Percentiles rank a stretch among this genome's conserved stretches.
These are phyloP conservation scores for Globisporangium splendens DNA, from an alignment of 352 stramenopile genomes.

Conservation along the genomic window DNA sequence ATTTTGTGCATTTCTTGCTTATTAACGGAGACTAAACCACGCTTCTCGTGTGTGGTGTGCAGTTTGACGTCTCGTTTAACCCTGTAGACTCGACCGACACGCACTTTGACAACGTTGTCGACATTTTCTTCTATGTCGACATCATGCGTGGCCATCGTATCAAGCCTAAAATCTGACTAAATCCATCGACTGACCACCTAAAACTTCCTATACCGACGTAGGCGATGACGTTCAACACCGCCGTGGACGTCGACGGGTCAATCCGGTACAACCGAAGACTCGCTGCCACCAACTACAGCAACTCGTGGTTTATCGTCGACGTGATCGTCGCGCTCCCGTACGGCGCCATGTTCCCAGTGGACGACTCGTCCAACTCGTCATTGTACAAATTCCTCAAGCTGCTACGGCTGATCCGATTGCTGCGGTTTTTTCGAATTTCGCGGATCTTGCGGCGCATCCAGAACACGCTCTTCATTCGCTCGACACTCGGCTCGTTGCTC, in stretches of 20 bases:
- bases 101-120: slow-evolving; percentile 45
- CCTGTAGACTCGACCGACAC: slow-evolving; percentile 21
- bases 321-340: slow-evolving; percentile 54
- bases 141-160: slow-evolving; percentile 33
- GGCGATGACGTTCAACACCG: slow-evolving; percentile 55
- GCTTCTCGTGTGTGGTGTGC: not conserved
- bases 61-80: slow-evolving; percentile 71
- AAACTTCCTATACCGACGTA: slow-evolving; percentile 4
- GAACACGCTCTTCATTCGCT: slow-evolving; percentile 65
- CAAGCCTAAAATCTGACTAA: not conserved
- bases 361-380: slow-evolving; percentile 18
- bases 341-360: slow-evolving; percentile 10
- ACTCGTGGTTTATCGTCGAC: slow-evolving; percentile 51
- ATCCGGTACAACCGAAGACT: slow-evolving; percentile 39
- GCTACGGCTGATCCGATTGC: slow-evolving; percentile 14
- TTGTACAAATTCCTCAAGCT: slow-evolving; percentile 54
- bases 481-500: slow-evolving; percentile 71
- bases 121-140: slow-evolving; percentile 60
- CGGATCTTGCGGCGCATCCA: slow-evolving; percentile 45
- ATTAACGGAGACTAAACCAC: not conserved
- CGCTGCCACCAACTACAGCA: slow-evolving; percentile 34
- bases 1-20: slow-evolving; percentile 5
- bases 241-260: slow-evolving; percentile 43
- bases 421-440: slow-evolving; percentile 61
- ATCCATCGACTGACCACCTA: not conserved